These are phyloP conservation scores for Fistulifera solaris DNA, from an alignment of 108 stramenopile species.

Conservation along the genomic window DNA sequence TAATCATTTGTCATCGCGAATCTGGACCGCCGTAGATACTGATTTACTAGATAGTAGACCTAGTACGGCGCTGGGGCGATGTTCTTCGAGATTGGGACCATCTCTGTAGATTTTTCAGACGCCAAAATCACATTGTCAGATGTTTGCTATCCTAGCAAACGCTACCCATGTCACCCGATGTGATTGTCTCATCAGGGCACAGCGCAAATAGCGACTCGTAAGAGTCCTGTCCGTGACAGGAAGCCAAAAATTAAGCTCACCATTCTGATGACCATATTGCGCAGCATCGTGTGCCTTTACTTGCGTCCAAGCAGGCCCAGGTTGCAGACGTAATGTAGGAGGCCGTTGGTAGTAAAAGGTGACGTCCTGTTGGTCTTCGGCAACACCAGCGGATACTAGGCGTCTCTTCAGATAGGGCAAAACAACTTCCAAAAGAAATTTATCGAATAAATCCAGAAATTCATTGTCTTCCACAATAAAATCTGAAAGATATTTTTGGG, in stretches of 20 bases:
- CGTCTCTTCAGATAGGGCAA: constrained; percentile 60
- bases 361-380: constrained; percentile 12
- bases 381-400: constrained; percentile 24
- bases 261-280: constrained; percentile 85
- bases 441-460: constrained; percentile 65
- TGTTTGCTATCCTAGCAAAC: too few species aligned
- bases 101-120: too few species aligned
- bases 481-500: constrained; percentile 74
- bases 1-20: too few species aligned
- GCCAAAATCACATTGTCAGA: too few species aligned
- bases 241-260: constrained; percentile 87
- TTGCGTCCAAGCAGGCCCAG: constrained; percentile 63
- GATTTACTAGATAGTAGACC: too few species aligned
- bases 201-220: constrained; percentile 68
- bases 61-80: too few species aligned
- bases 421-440: constrained; percentile 47
- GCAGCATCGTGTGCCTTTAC: constrained; percentile 79
- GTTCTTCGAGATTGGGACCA: too few species aligned
- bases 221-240: constrained; percentile 54
- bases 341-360: constrained; percentile 81
- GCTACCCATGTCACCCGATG: too few species aligned
- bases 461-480: constrained; percentile 32
- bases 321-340: constrained; percentile 82
- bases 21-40: too few species aligned
- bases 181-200: too few species aligned